Conservation (phyloP, 768 basidiomycete genomes). For the Trametes cinnabarina region DNA sequence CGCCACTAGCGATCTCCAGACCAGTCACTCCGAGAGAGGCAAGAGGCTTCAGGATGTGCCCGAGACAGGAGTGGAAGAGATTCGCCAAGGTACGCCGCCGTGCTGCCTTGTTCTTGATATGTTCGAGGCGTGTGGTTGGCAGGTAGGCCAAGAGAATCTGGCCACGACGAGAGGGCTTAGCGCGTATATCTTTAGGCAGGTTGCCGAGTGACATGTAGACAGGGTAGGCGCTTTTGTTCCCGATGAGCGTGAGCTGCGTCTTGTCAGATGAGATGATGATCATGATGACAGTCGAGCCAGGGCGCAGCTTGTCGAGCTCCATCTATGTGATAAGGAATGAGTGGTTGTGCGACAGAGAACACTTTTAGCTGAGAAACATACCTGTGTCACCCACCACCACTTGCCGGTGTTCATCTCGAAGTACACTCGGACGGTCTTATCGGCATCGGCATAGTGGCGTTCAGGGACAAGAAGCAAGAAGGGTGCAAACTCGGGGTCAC, state of each 20-base stretch:
- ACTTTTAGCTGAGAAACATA: constrained; percentile 17
- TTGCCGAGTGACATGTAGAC: constrained; percentile 31
- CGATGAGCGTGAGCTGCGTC: constrained; percentile 22
- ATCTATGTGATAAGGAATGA: too few species aligned
- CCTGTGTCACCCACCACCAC: constrained; percentile 55
- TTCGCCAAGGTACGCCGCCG: constrained; percentile 22
- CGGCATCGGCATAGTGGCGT: constrained; percentile 34
- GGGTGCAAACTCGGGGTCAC: constrained; percentile 32
- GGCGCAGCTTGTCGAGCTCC: constrained; percentile 19
- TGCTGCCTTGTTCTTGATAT: constrained; percentile 20
- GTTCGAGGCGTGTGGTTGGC: constrained; percentile 19
- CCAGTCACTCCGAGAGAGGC: constrained; percentile 13
- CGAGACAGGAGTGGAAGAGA: constrained; percentile 27
- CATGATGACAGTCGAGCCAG: constrained; percentile 22
- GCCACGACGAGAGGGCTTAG: constrained; percentile 25
- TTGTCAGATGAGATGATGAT: constrained; percentile 21
- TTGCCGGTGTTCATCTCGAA: constrained; percentile 46
- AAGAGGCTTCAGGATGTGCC: constrained; percentile 13
- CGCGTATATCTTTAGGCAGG: constrained; percentile 26
- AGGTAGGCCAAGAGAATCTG: constrained; percentile 30
- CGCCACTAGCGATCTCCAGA: constrained; percentile 20
- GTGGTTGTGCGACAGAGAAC: too few species aligned
- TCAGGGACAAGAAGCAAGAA: constrained; percentile 37
- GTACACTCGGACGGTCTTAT: constrained; percentile 30
- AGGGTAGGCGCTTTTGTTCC: constrained; percentile 25